A percentile compares a stretch with the other conserved stretches of the same genome.
Evolutionary conservation across 768 basidiomycete species (phyloP).

Genomic region (Termitomyces heimii): DNA sequence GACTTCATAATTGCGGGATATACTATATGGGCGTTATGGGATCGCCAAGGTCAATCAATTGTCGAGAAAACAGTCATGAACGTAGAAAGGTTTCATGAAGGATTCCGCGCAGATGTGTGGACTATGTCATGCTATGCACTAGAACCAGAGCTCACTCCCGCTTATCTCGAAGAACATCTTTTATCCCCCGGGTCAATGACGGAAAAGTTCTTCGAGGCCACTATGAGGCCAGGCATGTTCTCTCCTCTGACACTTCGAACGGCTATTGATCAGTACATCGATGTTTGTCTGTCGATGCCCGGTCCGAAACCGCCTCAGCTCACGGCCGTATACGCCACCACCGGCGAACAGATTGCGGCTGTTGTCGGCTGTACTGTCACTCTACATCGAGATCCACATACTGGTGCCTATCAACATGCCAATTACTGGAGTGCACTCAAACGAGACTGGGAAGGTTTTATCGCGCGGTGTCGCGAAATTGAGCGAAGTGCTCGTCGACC

Average conservation of each 20-base stretch:
- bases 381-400: slow-evolving; percentile 66
- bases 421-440: slow-evolving; percentile 83
- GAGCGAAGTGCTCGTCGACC: slow-evolving; percentile 85
- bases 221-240: slow-evolving; percentile 87
- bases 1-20: slow-evolving; percentile 62
- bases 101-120: slow-evolving; percentile 39
- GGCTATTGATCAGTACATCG: slow-evolving; percentile 79
- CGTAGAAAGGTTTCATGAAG: slow-evolving; percentile 27
- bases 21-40: slow-evolving; percentile 71
- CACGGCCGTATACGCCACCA: slow-evolving; percentile 53
- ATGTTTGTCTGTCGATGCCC: slow-evolving; percentile 61
- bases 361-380: slow-evolving; percentile 85
- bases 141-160: slow-evolving; percentile 74
- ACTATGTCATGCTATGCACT: slow-evolving; percentile 50
- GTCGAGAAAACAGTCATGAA: slow-evolving; percentile 53
- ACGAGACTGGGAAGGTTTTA: slow-evolving; percentile 94
- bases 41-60: slow-evolving; percentile 69
- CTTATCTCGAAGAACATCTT: slow-evolving; percentile 84
- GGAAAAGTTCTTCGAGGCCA: slow-evolving; percentile 73
- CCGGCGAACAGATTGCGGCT: slow-evolving; percentile 71
- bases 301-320: slow-evolving; percentile 53
- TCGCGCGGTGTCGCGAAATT: slow-evolving; percentile 85
- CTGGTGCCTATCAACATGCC: slow-evolving; percentile 71
- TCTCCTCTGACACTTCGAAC: slow-evolving; percentile 75
- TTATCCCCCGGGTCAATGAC: slow-evolving; percentile 65